Conservation (phyloP, 768 basidiomycete species). For the Boletus edulis region DNA sequence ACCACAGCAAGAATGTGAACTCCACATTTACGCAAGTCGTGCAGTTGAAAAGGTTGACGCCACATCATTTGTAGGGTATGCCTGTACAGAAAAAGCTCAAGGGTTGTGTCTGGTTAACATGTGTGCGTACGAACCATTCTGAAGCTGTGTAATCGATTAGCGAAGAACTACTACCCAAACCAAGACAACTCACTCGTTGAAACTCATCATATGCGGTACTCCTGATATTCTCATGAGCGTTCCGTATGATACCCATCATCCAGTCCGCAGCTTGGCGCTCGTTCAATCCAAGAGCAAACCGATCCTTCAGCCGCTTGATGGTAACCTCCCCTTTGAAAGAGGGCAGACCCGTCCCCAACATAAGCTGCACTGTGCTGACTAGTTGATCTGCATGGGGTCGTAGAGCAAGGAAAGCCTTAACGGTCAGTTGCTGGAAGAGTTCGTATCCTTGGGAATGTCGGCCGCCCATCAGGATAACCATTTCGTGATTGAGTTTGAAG, state of each 20-base stretch:
- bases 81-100: constrained; percentile 17
- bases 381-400: constrained; percentile 93
- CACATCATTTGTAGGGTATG: constrained; percentile 30
- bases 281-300: constrained; percentile 78
- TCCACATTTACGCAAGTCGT: not conserved
- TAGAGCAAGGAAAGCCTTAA: constrained; percentile 96
- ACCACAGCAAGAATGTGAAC: not conserved
- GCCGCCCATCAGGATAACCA: constrained; percentile 98
- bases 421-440: constrained; percentile 88
- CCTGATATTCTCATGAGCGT: constrained; percentile 93
- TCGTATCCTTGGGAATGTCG: constrained; percentile 92
- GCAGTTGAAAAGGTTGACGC: not conserved
- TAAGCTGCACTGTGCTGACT: constrained; percentile 82
- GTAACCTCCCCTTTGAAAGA: constrained; percentile 97
- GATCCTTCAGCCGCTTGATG: constrained; percentile 80
- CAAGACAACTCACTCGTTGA: constrained; percentile 61
- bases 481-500: constrained; percentile 98
- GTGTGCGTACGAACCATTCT: constrained; percentile 39
- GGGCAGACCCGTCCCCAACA: constrained; percentile 93
- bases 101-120: not conserved
- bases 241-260: constrained; percentile 85
- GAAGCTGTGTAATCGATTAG: constrained; percentile 35
- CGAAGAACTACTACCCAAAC: not conserved
- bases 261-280: constrained; percentile 93
- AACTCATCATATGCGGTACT: constrained; percentile 96